These are phyloP conservation scores for Psilocybe subaeruginosa DNA, from an alignment of 768 basidiomycete species.

Conservation along the genomic window DNA sequence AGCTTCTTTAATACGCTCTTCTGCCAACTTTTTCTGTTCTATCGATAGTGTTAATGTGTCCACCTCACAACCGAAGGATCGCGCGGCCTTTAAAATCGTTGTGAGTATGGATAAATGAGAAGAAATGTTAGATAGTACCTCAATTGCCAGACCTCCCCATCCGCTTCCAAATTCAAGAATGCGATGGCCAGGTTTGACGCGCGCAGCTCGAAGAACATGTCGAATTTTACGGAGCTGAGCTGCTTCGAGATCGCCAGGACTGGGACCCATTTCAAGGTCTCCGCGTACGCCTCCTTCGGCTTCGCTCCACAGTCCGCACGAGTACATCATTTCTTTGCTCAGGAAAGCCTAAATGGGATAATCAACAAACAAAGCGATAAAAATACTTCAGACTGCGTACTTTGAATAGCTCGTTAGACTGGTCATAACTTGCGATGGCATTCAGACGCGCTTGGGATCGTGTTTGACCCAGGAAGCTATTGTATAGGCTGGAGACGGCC, in stretches of 20 bases:
- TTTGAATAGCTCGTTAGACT: constrained; percentile 89
- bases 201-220: constrained; percentile 77
- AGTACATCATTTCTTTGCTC: constrained; percentile 94
- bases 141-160: constrained; percentile 93
- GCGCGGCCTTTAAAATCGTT: constrained; percentile 54
- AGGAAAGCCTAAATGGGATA: constrained; percentile 62
- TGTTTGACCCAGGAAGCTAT: constrained; percentile 76
- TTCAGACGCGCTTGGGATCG: constrained; percentile 76
- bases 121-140: constrained; percentile 45
- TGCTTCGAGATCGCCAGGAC: constrained; percentile 70
- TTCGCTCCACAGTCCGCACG: constrained; percentile 83
- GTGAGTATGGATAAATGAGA: constrained; percentile 2
- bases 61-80: constrained; percentile 77
- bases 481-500: constrained; percentile 63
- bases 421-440: constrained; percentile 87
- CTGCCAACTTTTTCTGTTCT: constrained; percentile 87
- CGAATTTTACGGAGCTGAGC: constrained; percentile 86
- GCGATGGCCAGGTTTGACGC: constrained; percentile 77
- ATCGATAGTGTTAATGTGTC: constrained; percentile 88
- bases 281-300: constrained; percentile 80
- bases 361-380: constrained; percentile 11
- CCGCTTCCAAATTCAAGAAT: constrained; percentile 91
- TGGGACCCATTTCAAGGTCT: constrained; percentile 60
- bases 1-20: constrained; percentile 76
- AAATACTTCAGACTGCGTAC: constrained; percentile 29